Evolutionary conservation across 2,329 filamentous ascomycete species (phyloP), one percentile per base, ranked within the genome.

Genomic region (Aspergillus phoenicis): DNA sequence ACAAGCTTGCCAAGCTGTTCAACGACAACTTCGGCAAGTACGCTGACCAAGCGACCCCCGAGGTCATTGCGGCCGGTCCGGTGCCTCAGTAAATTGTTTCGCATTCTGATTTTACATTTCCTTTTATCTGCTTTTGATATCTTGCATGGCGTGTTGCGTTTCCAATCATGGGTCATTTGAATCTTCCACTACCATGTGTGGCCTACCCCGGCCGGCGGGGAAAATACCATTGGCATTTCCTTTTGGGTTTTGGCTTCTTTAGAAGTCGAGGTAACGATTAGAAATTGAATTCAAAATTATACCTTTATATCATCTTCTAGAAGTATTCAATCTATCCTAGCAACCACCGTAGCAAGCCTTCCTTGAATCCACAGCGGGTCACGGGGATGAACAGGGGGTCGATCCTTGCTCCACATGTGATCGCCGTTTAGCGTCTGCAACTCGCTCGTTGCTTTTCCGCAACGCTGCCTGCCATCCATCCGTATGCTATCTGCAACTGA

Each of bases 1-100:
- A 85, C 78, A 98, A 97, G 85, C 88, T 99, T 38, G 95, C 89
- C 71, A 83, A 81, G 66, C 86, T 98, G 65, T 99, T 99, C 85
- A 87, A 89, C 73, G 91, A 97, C 82, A 99, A 99, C 87, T 99
- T 99, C 83, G 88, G 92, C 84, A 97, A 97, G 85, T 97, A 96
- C 83, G 84, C 89, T 72, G 88, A 88, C 70, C 87, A 96, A 79
- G 92, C 93, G 26, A 93, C 91, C 33, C 83, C 85, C 69, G 91
- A 94, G 39, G 91, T 93, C 52, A 87, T 91, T 79, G 87, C 75
- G 58, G 80, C 80, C 57, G 79, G 77, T 45, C 80, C 80, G 51
- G 67, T 75, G 49, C 69, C 74, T 45, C 49, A 64, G 58, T 62
- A 70, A 57, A 61, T 51, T 59, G 48, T 56, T 43, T 53, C 62